Base-by-base conservation (phyloP, 768 basidiomycete species). In the Terana coerulea region DNA sequence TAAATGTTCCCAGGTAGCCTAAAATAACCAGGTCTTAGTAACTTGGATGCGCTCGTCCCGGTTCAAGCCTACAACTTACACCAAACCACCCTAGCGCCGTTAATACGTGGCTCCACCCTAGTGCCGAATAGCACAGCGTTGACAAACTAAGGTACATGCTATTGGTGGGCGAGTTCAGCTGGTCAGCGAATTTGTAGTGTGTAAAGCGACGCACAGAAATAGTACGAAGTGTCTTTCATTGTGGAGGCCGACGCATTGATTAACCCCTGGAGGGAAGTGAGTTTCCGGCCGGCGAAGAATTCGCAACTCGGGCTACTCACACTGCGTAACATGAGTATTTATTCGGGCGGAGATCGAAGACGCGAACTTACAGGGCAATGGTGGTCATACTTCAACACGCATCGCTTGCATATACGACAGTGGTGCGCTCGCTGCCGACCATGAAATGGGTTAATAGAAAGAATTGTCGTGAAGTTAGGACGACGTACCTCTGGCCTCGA, bases 161-260 rank as follows among this genome's bases (percentile, higher is more conserved):
- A 39, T 12, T n/a, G n/a, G n/a, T n/a, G n/a, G n/a, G n/a, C n/a
- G n/a, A n/a, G n/a, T n/a, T 47, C 31, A 34, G 34, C 31, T 34
- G 29, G 30, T 46, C 30, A 46, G 46, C 47, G n/a, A 30, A 10
- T 35, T 1, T 33, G 30, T 3, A 8, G 26, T 36, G 1, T 19
- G 47, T 24, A 40, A 42, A 49, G 45, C n/a, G 24, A 69, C 85
- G 49, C 56, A 91, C 91, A 98, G 87, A 77, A 98, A 99, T 41
- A 98, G 72, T 33, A 95, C 78, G 61, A 99, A 99, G 69, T 98
- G 93, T 0, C 95, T 84, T 64, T 98, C 95, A 60, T 98, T 99
- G 64, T 95, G 77, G 6, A 98, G 67, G 10, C 95, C 95, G 37
- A 99, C 95, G 64, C 95, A 98, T 80, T 93, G 91, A 67, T 98